phyloP scores from a whole-genome alignment of 306 rosid genomes.

The Prunus armeniaca region DNA sequence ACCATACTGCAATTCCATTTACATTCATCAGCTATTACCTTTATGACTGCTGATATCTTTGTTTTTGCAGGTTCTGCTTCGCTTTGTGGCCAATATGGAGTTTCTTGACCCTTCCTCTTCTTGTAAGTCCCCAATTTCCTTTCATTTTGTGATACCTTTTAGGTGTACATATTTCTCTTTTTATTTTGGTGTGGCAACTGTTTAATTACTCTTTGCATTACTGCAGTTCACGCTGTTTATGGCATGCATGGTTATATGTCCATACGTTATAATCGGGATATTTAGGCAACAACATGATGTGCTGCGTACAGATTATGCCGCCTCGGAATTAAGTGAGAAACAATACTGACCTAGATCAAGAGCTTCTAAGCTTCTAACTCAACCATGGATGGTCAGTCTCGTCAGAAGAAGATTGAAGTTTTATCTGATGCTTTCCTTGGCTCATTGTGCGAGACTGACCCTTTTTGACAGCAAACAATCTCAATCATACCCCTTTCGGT shows the following conservation, averaged over 20 bases:
- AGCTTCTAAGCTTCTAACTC: conserved; percentile 56
- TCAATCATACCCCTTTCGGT: too few species aligned
- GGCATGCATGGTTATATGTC: conserved; percentile 92
- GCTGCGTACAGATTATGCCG: conserved; percentile 80
- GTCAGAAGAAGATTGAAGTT: conserved; percentile 4
- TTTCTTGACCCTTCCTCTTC: conserved; percentile 88
- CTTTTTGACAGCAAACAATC: conserved; percentile 17
- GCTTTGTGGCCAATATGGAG: conserved; percentile 99
- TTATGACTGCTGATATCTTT: conserved; percentile 18
- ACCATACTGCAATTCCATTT: background rate
- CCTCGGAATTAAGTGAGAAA: conserved; percentile 38
- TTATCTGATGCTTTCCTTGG: conserved; percentile 35
- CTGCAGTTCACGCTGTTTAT: conserved; percentile 96
- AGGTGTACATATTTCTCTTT: background rate
- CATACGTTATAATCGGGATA: conserved; percentile 66
- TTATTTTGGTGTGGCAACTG: conserved; percentile 18
- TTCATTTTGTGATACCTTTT: conserved; percentile 4
- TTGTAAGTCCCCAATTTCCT: conserved; percentile 48
- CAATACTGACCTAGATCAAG: conserved; percentile 55
- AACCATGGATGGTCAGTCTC: conserved; percentile 31
- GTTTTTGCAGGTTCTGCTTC: conserved; percentile 57
- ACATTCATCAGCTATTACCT: conserved; percentile 12
- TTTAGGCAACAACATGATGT: conserved; percentile 61
- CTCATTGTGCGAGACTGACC: conserved; percentile 24
- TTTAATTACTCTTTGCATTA: conserved; percentile 25